These are phyloP conservation scores for Phialocephala sp. DNA, from an alignment of 2,329 filamentous ascomycete genomes.

Conservation along the genomic window DNA sequence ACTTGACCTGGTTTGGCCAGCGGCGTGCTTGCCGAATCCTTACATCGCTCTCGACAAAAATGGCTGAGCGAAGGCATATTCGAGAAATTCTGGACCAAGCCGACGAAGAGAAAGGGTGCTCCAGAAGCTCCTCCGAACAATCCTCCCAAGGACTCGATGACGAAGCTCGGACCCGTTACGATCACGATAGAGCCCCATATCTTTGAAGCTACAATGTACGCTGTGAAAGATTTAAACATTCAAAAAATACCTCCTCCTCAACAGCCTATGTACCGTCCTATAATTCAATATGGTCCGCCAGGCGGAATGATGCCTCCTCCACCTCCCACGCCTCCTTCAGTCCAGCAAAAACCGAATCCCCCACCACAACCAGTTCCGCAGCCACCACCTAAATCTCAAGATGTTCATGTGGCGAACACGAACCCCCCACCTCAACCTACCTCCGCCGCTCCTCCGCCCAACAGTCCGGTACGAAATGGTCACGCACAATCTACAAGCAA, in stretches of 20 bases:
- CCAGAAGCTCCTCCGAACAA: constrained; percentile 67
- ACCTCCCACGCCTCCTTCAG: constrained; percentile 44
- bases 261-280: constrained; percentile 53
- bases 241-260: constrained; percentile 46
- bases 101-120: constrained; percentile 69
- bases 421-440: constrained; percentile 6
- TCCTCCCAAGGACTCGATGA: constrained; percentile 73
- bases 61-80: constrained; percentile 77
- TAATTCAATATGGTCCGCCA: constrained; percentile 70
- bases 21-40: constrained; percentile 75
- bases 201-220: constrained; percentile 76
- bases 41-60: constrained; percentile 73
- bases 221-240: constrained; percentile 68
- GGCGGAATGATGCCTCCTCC: constrained; percentile 65
- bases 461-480: constrained; percentile 13
- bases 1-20: constrained; percentile 47
- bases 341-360: constrained; percentile 37
- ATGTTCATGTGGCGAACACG: constrained; percentile 30
- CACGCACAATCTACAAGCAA: constrained; percentile 12
- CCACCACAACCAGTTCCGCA: constrained; percentile 40
- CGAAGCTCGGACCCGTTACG: constrained; percentile 73
- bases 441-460: constrained; percentile 20
- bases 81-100: constrained; percentile 80
- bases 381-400: constrained; percentile 30
- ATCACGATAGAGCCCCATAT: constrained; percentile 82